These are phyloP conservation scores for Vicia faba DNA, from an alignment of 306 rosid genomes.

Conservation along the genomic window DNA sequence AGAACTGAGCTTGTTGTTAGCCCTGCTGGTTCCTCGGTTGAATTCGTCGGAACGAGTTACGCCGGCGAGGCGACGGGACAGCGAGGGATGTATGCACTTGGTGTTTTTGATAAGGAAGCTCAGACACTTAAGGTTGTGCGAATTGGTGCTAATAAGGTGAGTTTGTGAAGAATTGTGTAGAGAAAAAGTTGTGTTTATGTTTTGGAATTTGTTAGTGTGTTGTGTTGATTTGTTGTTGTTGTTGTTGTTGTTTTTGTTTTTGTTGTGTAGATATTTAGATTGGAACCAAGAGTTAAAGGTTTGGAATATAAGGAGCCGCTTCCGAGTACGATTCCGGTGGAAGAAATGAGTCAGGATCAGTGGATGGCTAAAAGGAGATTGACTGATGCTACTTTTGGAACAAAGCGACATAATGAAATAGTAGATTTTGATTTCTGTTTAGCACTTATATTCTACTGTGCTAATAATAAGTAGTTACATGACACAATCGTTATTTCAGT, in stretches of 20 bases:
- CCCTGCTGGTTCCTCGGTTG: conserved; percentile 58
- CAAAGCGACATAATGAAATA: conserved; percentile 56
- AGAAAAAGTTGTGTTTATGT: neutral
- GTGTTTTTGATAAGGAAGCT: conserved; percentile 75
- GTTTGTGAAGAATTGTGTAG: neutral
- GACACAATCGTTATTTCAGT: neutral
- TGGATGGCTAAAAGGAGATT: conserved; percentile 36
- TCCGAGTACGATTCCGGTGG: conserved; percentile 36
- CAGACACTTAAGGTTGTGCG: conserved; percentile 64
- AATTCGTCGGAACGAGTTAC: conserved; percentile 80
- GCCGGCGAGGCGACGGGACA: conserved; percentile 74
- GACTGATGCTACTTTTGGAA: conserved; percentile 53
- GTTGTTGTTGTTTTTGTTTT: neutral
- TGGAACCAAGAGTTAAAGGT: conserved; percentile 75
- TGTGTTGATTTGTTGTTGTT: conserved; percentile 11
- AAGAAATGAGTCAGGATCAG: conserved; percentile 45
- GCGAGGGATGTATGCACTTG: conserved; percentile 57
- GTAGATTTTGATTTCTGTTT: conserved; percentile 41
- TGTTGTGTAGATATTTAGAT: conserved; percentile 68
- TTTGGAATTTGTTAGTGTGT: neutral
- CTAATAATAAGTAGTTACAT: neutral
- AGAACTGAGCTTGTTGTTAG: conserved; percentile 76
- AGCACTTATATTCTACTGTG: conserved; percentile 8
- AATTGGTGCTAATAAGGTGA: conserved; percentile 71
- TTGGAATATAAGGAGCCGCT: conserved; percentile 43